Base-by-base conservation (phyloP, 2,329 filamentous ascomycete species). In the Ophiostoma quercus region DNA sequence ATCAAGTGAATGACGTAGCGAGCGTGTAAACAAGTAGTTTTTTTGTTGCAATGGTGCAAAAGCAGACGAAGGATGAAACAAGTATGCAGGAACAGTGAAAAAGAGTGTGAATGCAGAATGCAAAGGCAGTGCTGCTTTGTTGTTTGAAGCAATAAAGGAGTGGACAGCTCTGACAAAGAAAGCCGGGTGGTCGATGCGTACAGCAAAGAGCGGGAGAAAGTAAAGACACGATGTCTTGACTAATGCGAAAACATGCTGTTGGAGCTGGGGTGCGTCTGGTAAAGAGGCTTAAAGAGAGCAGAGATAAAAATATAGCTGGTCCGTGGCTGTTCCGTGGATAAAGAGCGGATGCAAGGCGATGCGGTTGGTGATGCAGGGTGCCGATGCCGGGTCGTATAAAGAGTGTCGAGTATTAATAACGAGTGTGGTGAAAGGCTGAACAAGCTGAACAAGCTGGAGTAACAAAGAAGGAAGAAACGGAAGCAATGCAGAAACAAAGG, bases 191-290 rank as follows among this genome's bases (percentile, higher is more conserved):
- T 65, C 34, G 62, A 39, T 65, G 37, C 66, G 41, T 67, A 29
- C 14, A 25, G 16, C 19, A 67, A 67, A 51, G 37, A 67, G 66
- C 2, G 16, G 29, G 32, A 41, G 37, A 66, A 66, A 25, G 22
- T 25, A 16, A 66, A 66, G 32, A 34, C 29, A 66, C 7, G 57
- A 62, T 57, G 57, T 62, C 57, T 62, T 63, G 32, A 9, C 60
- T 63, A 65, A 34, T 65, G 62, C 62, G n/a, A 19, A n/a, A 39
- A 39, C 62, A 65, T 65, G 62, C 62, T 65, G 62, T 65, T 65
- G 62, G 62, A 39, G 62, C 62, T 39, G 34, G 62, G n/a, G n/a
- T 62, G 14, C 16, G 22, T 37, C 34, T 37, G 51, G n/a, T 25
- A 8, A 34, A 34, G 34, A 34, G 3, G 8, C 12, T 25, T 57